Conservation (phyloP, 2,329 filamentous ascomycete genomes). For the Aspergillus sp. region DNA sequence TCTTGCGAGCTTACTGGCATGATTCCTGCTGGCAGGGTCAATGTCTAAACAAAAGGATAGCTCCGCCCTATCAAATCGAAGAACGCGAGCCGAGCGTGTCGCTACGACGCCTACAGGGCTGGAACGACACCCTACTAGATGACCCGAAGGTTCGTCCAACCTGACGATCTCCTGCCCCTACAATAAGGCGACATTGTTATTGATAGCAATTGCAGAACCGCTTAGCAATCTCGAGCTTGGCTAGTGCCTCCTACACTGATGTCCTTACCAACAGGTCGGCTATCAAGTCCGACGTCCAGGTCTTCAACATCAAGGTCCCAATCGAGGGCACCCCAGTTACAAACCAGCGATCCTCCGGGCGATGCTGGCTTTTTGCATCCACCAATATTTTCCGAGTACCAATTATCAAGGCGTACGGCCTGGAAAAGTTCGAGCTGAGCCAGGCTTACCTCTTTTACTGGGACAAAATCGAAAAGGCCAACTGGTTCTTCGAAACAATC, state of each 20-base stretch:
- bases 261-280: slow-evolving; percentile 66
- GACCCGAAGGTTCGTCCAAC: slow-evolving; percentile 26
- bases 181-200: too few relatives aligned
- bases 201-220: slow-evolving; percentile 52
- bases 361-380: slow-evolving; percentile 89
- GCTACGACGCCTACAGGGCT: slow-evolving; percentile 19
- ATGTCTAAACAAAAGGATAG: background rate
- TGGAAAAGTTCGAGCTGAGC: slow-evolving; percentile 79
- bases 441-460: slow-evolving; percentile 89
- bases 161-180: too few relatives aligned
- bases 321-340: slow-evolving; percentile 81
- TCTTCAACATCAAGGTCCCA: slow-evolving; percentile 81
- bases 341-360: slow-evolving; percentile 76
- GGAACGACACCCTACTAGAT: slow-evolving; percentile 27
- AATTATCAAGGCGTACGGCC: slow-evolving; percentile 77
- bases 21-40: background rate
- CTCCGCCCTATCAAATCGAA: slow-evolving; percentile 11
- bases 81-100: slow-evolving; percentile 16
- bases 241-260: slow-evolving; percentile 54
- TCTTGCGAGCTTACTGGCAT: background rate
- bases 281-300: slow-evolving; percentile 68
- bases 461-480: slow-evolving; percentile 90
- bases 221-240: slow-evolving; percentile 71
- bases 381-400: slow-evolving; percentile 92
- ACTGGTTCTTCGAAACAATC: slow-evolving; percentile 84